These are phyloP conservation scores for rapeseed (Brassica napus) DNA, from an alignment of 345 rosid genomes.

Conservation along the genomic window Da-Ae NC_063439.1:3010501-3011000, in stretches of 20 bases:
- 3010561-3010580: conserved; percentile 78
- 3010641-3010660: conserved; percentile 45
- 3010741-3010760: neutral
- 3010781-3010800: neutral
- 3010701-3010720: neutral
- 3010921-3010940: conserved; percentile 66
- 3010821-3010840: conserved; percentile 77
- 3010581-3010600: conserved; percentile 86
- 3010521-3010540: conserved; percentile 83
- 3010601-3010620: conserved; percentile 80
- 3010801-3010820: conserved; percentile 85
- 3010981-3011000: conserved; percentile 78
- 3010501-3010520: conserved; percentile 78
- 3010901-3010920: conserved; percentile 90
- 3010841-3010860: conserved; percentile 78
- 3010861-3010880: conserved; percentile 85
- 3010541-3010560: conserved; percentile 75
- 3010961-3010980: conserved; percentile 77
- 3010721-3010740: neutral
- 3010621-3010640: conserved; percentile 89
- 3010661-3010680: too few species aligned
- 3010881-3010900: conserved; percentile 83
- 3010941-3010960: conserved; percentile 79
- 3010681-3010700: too few species aligned
- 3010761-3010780: conserved; percentile 21